These are phyloP conservation scores for Penicillium egyptiacum DNA, from an alignment of 495 filamentous ascomycete genomes.

Conservation along the genomic window DNA sequence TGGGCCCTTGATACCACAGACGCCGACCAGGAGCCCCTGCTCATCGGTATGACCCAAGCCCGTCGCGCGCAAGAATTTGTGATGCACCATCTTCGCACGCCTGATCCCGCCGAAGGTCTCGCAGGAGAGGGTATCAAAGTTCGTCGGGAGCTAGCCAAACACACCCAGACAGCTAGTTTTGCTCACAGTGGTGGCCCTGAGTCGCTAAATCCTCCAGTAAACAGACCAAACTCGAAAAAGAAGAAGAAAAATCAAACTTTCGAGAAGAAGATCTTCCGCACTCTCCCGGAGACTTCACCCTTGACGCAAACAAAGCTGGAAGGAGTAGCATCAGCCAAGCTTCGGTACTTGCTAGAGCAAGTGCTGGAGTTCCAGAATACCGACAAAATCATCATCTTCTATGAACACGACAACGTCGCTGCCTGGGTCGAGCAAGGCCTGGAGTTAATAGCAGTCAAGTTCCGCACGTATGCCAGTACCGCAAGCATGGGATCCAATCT, in stretches of 20 bases:
- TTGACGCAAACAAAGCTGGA: conserved; percentile 64
- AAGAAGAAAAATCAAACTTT: conserved; percentile 37
- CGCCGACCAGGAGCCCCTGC: conserved; percentile 31
- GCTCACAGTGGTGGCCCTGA: conserved; percentile 21
- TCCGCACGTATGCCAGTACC: conserved; percentile 80
- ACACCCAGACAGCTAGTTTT: conserved; percentile 17
- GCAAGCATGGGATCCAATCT: conserved; percentile 53
- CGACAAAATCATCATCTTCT: conserved; percentile 92
- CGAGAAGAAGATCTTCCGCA: conserved; percentile 30
- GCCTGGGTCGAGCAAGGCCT: conserved; percentile 80
- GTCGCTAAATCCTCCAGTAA: conserved; percentile 12
- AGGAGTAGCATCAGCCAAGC: conserved; percentile 81
- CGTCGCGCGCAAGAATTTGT: conserved; percentile 59
- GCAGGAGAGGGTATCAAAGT: conserved; percentile 46
- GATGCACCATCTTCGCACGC: conserved; percentile 48
- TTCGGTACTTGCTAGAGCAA: conserved; percentile 78
- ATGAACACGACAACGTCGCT: conserved; percentile 82
- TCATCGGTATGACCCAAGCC: conserved; percentile 58
- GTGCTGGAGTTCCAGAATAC: conserved; percentile 62
- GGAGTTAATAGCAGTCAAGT: conserved; percentile 70
- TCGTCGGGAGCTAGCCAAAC: conserved; percentile 32
- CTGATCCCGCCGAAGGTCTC: conserved; percentile 54
- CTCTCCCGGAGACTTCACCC: conserved; percentile 48
- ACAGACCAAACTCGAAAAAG: conserved; percentile 17
- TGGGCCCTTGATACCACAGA: conserved; percentile 62